These are phyloP conservation scores for Sonneratia alba DNA, from an alignment of 345 rosid species.

Conservation along the genomic window DNA sequence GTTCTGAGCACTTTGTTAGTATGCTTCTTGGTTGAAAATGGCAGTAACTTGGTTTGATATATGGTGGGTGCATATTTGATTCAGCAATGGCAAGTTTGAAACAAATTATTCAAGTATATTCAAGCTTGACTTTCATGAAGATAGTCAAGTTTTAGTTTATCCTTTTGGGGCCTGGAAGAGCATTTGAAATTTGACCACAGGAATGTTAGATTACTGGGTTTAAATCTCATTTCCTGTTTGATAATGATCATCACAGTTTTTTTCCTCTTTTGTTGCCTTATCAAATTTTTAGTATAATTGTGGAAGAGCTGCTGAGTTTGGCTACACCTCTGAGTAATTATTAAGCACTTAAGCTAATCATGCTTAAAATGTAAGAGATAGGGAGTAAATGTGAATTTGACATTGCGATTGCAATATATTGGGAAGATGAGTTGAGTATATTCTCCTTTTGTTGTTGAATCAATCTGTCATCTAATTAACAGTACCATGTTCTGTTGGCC, in stretches of 20 bases:
- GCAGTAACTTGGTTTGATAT: not conserved
- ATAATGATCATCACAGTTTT: too few species aligned
- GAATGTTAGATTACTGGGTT: too few species aligned
- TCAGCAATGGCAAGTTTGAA: not conserved
- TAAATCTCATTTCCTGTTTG: too few species aligned
- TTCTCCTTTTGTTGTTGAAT: not conserved
- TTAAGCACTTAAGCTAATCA: not conserved
- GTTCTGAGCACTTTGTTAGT: not conserved
- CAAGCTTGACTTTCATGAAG: too few species aligned
- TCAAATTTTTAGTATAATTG: too few species aligned
- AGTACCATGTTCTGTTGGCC: not conserved
- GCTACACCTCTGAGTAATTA: not conserved
- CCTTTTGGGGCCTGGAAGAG: too few species aligned
- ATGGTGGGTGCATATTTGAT: not conserved
- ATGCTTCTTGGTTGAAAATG: not conserved
- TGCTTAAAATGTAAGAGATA: not conserved
- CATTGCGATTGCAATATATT: not conserved
- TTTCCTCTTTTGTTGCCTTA: too few species aligned
- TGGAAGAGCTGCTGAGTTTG: not conserved
- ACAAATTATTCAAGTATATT: too few species aligned
- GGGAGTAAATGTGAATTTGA: not conserved
- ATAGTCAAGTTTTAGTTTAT: too few species aligned
- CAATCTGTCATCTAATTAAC: not conserved
- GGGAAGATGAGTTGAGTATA: not conserved
- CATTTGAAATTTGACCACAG: too few species aligned